phyloP scores from a whole-genome alignment of 345 rosid species.

The Eucalyptus decipiens region DNA sequence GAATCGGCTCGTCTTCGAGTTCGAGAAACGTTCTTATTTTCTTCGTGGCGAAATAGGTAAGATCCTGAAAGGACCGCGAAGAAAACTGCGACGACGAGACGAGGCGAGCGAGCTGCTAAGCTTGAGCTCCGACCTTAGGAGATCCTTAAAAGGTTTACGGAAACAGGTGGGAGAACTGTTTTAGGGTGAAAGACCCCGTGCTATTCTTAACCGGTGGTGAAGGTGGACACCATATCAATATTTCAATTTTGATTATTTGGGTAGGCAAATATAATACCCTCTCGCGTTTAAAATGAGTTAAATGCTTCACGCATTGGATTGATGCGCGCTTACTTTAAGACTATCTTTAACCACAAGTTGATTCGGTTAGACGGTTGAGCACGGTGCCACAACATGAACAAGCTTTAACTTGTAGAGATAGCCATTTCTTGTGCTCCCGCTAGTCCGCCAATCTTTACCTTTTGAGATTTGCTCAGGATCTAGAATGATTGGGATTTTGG shows the following conservation, averaged over 20 bases:
- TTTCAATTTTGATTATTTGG: no score
- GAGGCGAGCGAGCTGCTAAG: background rate
- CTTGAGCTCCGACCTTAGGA: fast-evolving
- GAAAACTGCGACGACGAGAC: background rate
- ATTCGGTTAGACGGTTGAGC: fast-evolving
- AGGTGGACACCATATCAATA: no score
- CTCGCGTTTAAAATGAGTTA: no score
- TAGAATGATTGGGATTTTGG: background rate
- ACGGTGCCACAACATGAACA: background rate
- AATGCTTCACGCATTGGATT: no score
- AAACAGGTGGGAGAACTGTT: no score
- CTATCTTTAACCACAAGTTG: fast-evolving
- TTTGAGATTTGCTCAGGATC: background rate
- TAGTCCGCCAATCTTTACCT: background rate
- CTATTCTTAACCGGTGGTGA: no score
- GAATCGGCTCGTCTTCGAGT: background rate
- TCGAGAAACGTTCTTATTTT: background rate
- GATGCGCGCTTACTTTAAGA: no score
- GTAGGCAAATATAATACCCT: no score
- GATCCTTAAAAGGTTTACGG: no score
- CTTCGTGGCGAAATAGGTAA: background rate
- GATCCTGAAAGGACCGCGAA: background rate
- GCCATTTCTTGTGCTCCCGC: background rate
- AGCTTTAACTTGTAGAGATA: background rate
- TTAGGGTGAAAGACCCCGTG: no score